Evolutionary conservation across 805 yeast species (phyloP), one percentile per base, ranked within the genome.

Genomic region (Candida silvatica): DNA sequence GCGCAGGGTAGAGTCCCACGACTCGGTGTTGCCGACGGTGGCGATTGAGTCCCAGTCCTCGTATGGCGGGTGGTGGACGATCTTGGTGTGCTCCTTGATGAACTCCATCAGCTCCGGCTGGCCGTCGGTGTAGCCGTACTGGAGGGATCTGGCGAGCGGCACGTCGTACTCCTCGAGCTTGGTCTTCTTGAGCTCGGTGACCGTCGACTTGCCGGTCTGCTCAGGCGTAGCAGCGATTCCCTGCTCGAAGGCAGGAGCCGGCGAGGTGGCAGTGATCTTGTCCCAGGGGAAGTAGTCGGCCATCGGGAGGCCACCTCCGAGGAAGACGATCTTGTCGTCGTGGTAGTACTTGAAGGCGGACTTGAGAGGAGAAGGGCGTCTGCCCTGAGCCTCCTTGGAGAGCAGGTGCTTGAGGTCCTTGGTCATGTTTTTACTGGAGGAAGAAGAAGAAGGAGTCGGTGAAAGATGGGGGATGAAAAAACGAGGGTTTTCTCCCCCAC

Each of bases 221-320:
- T 66, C 54, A 34, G 75, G 70, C 29, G 51, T 59, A n/a, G 80
- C 77, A 23, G 79, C 84, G 42, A 85, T 81, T 37, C 96, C 96
- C 17, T 25, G 31, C 18, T 25, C 25, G 56, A 87, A 90, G 2
- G 95, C 94, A 17, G 92, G 81, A 9, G 76, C 67, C 37, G 95
- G 94, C 5, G 86, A 66, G 37, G 74, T 74, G 11, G 81, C 80
- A 17, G 69, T 56, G 38, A 90, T 56, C 45, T 76, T 73, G 49
- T 87, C 85, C 71, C 90, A 85, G 29, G 98, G 97, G 71, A 90
- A 90, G 61, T 84, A 82, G 43, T 82, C 90, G 18, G 95, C 65
- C 56, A 85, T 64, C 11, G 98, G 98, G 48, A 90, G 71, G 6
- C 98, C 98, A 49, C 97, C 98, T 37, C 97, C 97, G 37, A 90